Conservation (phyloP, 495 filamentous ascomycete species). For the Parathielavia appendiculata region DNA sequence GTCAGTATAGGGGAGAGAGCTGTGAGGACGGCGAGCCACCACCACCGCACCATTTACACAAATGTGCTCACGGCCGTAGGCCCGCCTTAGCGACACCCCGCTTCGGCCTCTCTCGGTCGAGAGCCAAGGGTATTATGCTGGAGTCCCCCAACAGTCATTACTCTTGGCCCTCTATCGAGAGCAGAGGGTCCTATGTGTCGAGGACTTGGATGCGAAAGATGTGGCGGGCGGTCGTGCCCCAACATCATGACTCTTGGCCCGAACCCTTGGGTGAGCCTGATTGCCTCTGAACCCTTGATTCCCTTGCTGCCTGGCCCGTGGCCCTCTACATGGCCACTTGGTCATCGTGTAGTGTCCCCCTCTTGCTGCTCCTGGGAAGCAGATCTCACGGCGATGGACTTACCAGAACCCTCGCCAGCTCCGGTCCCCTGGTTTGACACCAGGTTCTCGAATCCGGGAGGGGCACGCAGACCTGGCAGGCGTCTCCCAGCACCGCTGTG, state of each 20-base stretch:
- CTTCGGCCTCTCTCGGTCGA: no score
- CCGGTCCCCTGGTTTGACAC: neutral
- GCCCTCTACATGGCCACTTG: neutral
- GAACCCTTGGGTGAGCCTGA: neutral
- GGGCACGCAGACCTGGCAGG: conserved; percentile 4
- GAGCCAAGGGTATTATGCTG: no score
- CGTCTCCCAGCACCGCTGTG: neutral
- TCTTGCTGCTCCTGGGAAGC: no score
- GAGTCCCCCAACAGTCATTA: no score
- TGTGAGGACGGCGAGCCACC: no score
- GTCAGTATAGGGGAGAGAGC: neutral
- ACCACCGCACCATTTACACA: no score
- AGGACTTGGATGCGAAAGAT: no score
- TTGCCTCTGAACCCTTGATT: neutral
- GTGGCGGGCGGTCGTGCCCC: no score
- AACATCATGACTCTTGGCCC: neutral
- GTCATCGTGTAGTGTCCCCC: neutral
- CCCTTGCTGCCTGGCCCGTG: neutral
- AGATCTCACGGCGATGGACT: neutral
- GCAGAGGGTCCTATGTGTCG: no score
- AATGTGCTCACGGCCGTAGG: no score
- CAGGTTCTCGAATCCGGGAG: conserved; percentile 16
- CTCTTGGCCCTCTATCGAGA: neutral
- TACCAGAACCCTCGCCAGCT: conserved; percentile 5
- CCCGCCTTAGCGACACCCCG: no score